A percentile compares a stretch with the other conserved stretches of the same genome.
These are phyloP conservation scores for Arthrobotrys pseudoclavata DNA, from an alignment of 2,329 filamentous ascomycete species.

Conservation along the genomic window DNA sequence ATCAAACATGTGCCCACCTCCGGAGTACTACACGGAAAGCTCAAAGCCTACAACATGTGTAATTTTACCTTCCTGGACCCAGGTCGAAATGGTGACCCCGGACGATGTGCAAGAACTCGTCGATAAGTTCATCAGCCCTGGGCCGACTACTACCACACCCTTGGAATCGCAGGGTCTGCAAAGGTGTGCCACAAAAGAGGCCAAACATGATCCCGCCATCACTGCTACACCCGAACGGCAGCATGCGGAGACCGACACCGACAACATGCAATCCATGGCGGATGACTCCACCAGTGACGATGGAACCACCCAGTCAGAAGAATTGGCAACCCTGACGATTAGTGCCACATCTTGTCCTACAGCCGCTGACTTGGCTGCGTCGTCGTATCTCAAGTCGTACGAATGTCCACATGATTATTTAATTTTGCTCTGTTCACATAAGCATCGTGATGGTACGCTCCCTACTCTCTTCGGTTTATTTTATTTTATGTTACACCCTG, in stretches of 20 bases:
- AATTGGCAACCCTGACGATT: conserved; percentile 59
- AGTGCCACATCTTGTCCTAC: conserved; percentile 63
- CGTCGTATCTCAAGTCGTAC: conserved; percentile 70
- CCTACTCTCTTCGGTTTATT: neutral
- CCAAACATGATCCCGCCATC: conserved; percentile 11
- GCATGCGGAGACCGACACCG: neutral
- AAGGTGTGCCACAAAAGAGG: conserved; percentile 10
- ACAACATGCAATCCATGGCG: conserved; percentile 6
- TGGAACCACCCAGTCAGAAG: conserved; percentile 15
- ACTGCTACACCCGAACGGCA: neutral
- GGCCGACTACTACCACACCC: conserved; percentile 80
- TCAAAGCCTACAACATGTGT: conserved; percentile 79
- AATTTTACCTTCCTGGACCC: conserved; percentile 84
- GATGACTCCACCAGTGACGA: conserved; percentile 6
- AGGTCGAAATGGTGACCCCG: conserved; percentile 87
- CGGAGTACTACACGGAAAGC: conserved; percentile 72
- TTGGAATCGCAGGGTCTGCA: conserved; percentile 65
- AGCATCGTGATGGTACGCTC: conserved; percentile 77
- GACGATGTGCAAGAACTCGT: conserved; percentile 78
- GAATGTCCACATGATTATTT: conserved; percentile 85
- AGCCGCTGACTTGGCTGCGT: conserved; percentile 62
- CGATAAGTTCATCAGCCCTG: conserved; percentile 76
- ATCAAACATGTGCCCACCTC: conserved; percentile 86
- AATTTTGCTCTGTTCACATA: conserved; percentile 93
- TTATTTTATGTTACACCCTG: neutral